These are phyloP conservation scores for Castanea crenata DNA, from an alignment of 306 rosid genomes.

Conservation along the genomic window DNA sequence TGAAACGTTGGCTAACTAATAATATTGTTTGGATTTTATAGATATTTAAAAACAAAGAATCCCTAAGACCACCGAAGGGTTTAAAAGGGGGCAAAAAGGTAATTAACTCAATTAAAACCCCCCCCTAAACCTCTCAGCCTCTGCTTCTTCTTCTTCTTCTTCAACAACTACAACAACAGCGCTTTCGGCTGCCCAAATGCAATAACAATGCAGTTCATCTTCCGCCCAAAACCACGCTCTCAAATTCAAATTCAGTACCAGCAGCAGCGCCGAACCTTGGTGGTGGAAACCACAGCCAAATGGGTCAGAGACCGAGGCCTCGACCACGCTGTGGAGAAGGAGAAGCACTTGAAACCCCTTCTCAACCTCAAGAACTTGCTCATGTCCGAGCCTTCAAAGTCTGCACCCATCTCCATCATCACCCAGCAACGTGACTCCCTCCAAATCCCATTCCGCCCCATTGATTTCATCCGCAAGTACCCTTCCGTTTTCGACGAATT, in stretches of 20 bases:
- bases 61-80: too few species aligned
- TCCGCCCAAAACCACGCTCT: slow-evolving; percentile 16
- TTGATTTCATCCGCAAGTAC: slow-evolving; percentile 62
- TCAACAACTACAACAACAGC: too few species aligned
- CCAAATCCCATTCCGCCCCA: slow-evolving; percentile 58
- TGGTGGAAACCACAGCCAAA: slow-evolving; percentile 39
- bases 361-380: slow-evolving; percentile 54
- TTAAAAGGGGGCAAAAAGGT: too few species aligned
- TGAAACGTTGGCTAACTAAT: too few species aligned
- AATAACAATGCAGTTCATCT: slow-evolving; percentile 18
- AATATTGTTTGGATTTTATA: too few species aligned
- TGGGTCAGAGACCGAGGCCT: slow-evolving; percentile 82
- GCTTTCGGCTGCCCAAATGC: too few species aligned
- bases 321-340: slow-evolving; percentile 85
- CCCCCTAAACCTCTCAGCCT: too few species aligned
- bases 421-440: slow-evolving; percentile 40
- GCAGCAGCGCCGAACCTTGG: slow-evolving; percentile 39
- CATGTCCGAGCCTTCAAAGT: slow-evolving; percentile 67
- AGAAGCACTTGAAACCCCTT: slow-evolving; percentile 58
- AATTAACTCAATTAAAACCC: too few species aligned
- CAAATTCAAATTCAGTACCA: slow-evolving; percentile 5
- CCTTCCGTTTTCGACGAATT: slow-evolving; percentile 68
- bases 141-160: background rate
- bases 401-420: slow-evolving; percentile 62
- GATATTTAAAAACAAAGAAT: too few species aligned